Evolutionary conservation across 1,284 basidiomycete genomes (phyloP), one percentile per base, ranked within the genome.

Genomic region (Trametes polyzona): DNA sequence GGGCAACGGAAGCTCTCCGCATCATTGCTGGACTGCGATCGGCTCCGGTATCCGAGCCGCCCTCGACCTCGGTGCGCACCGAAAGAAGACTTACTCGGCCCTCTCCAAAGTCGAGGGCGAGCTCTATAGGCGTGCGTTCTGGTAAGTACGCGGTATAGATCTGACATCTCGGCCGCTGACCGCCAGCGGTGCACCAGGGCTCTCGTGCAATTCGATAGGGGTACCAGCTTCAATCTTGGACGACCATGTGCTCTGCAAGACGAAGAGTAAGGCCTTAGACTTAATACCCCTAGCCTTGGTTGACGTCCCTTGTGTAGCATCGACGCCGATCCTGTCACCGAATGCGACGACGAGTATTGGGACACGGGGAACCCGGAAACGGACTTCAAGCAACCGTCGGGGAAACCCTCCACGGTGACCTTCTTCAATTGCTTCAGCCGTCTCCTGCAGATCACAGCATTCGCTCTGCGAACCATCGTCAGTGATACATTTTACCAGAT

Each of bases 191-290:
- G n/a, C 7, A 3, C 21, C 14, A 89, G 86, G 87, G 76, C 82
- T 5, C 75, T 91, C 0, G 77, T 89, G 1, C 73, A 75, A 24
- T 71, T 88, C 58, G 90, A 92, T 66, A 77, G 90, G 27, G 70
- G 79, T 50, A 76, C 83, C 44, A 91, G 90, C 64, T 81, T 87
- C 4, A 81, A 81, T 0, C 76, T 95, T 16, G 94, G 93, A 7
- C 76, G 93, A 17, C 90, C 92, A 0, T 87, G 90, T 67, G 88
- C 87, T 1, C 84, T 94, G 35, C 89, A 93, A 53, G 92, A 95
- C 57, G 91, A 93, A 68, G 93, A 95, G 90, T 91, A 63, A 30
- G 11, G 14, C 19, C 17, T 14, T 1, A 11, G n/a, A 2, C 3
- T 2, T 41, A 2, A 43, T 23, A 14, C 9, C 30, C 24, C 33